Conservation (phyloP, 768 basidiomycete genomes). For the Leccinum olivaceopallidum region DNA sequence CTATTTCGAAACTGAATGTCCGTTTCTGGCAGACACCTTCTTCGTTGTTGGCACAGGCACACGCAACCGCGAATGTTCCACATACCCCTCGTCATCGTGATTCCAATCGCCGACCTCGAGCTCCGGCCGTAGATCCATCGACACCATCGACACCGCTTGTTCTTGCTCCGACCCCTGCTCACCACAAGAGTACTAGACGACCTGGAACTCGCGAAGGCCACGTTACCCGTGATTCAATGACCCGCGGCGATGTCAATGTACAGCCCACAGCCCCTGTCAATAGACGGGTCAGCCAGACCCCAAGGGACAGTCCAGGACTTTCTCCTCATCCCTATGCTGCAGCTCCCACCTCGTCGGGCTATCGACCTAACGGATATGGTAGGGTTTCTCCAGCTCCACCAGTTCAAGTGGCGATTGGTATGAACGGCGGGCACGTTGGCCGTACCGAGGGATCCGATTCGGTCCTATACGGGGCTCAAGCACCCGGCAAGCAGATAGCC, state of each 20-base stretch:
- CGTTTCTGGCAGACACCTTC: conserved; percentile 40
- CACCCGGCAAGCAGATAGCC: conserved; percentile 48
- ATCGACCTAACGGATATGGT: conserved; percentile 55
- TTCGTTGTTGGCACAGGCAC: conserved; percentile 47
- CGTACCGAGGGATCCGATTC: conserved; percentile 64
- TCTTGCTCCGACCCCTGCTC: too few species aligned
- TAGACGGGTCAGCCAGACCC: conserved; percentile 68
- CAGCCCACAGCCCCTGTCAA: conserved; percentile 68
- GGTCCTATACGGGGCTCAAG: conserved; percentile 60
- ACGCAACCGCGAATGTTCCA: conserved; percentile 55
- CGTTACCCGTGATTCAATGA: conserved; percentile 44
- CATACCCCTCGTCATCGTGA: conserved; percentile 57
- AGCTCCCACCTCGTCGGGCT: conserved; percentile 56
- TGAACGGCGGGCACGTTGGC: conserved; percentile 41
- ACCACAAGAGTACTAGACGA: too few species aligned
- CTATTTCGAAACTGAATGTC: conserved; percentile 2
- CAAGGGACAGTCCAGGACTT: conserved; percentile 48
- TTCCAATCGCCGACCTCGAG: conserved; percentile 41
- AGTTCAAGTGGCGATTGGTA: conserved; percentile 35
- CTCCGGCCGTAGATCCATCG: conserved; percentile 9
- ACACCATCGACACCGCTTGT: too few species aligned
- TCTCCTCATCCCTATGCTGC: conserved; percentile 74
- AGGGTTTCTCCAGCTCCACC: conserved; percentile 51
- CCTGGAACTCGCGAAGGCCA: too few species aligned
- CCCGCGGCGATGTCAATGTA: conserved; percentile 51